Evolutionary conservation across 768 basidiomycete species (phyloP).

Genomic region (Lactifluus volemus): DNA sequence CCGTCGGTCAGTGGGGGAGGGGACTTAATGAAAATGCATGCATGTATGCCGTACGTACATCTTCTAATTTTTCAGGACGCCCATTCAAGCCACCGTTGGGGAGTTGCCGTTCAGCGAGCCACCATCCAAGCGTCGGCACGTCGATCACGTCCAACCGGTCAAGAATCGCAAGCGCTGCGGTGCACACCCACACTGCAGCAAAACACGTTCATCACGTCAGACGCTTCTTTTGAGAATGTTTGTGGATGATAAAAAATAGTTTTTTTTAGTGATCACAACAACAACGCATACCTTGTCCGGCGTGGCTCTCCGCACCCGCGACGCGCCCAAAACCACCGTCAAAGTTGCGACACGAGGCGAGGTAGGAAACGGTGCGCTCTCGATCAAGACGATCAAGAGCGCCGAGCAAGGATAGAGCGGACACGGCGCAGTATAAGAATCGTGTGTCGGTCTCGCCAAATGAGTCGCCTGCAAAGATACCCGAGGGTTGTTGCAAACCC

Average conservation of each 20-base stretch:
- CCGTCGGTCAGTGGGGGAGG: not conserved
- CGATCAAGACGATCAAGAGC: conserved; percentile 57
- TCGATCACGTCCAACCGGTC: conserved; percentile 77
- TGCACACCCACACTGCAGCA: conserved; percentile 75
- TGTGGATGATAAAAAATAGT: too few species aligned
- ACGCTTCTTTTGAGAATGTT: too few species aligned
- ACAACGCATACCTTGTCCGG: conserved; percentile 61
- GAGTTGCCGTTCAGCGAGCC: conserved; percentile 90
- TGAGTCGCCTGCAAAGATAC: conserved; percentile 81
- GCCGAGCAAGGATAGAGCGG: conserved; percentile 73
- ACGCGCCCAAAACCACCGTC: conserved; percentile 89
- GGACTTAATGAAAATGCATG: too few species aligned
- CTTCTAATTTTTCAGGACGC: conserved; percentile 94
- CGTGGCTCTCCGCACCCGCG: conserved; percentile 88
- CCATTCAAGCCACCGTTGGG: conserved; percentile 94
- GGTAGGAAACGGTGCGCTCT: conserved; percentile 61
- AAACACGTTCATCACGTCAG: not conserved
- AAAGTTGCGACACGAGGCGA: conserved; percentile 78
- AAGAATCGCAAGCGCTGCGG: conserved; percentile 80
- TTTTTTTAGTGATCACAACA: too few species aligned
- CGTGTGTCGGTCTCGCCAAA: conserved; percentile 94
- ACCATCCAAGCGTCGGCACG: conserved; percentile 74
- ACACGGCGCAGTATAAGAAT: conserved; percentile 83
- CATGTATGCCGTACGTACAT: conserved; percentile 44
- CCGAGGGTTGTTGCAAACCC: conserved; percentile 69